A percentile compares a stretch with the other conserved stretches of the same genome.
Conservation (phyloP, 805 yeast genomes). For the Saccharomycopsis guyanensis region DNA sequence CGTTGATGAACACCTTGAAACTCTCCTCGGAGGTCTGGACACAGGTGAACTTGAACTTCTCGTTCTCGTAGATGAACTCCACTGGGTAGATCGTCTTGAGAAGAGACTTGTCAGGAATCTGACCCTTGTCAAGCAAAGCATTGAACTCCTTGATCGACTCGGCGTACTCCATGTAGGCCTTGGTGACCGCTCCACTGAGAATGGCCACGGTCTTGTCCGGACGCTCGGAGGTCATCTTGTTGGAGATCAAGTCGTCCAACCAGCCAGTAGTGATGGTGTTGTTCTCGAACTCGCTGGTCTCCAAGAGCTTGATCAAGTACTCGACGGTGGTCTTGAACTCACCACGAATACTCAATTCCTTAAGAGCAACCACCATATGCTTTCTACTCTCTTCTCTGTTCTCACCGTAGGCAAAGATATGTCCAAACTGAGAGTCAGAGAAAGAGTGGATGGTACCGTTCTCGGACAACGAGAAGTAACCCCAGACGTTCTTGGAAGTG, state of each 20-base stretch:
- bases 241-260: slow-evolving; percentile 93
- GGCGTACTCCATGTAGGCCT: slow-evolving; percentile 76
- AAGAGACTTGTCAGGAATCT: slow-evolving; percentile 76
- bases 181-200: slow-evolving; percentile 96
- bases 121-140: slow-evolving; percentile 85
- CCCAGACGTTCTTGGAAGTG: slow-evolving; percentile 98
- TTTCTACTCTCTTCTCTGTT: slow-evolving; percentile 96
- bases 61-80: slow-evolving; percentile 93
- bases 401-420: slow-evolving; percentile 97
- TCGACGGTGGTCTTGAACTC: slow-evolving; percentile 98
- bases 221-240: slow-evolving; percentile 92
- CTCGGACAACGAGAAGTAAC: slow-evolving; percentile 95
- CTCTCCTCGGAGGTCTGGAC: slow-evolving; percentile 83
- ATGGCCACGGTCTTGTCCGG: slow-evolving; percentile 90
- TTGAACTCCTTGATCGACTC: slow-evolving; percentile 63
- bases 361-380: slow-evolving; percentile 97
- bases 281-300: slow-evolving; percentile 93
- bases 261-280: slow-evolving; percentile 98
- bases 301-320: slow-evolving; percentile 87
- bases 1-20: slow-evolving; percentile 87
- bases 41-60: slow-evolving; percentile 89
- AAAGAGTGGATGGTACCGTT: slow-evolving; percentile 96
- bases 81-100: slow-evolving; percentile 85
- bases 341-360: slow-evolving; percentile 95
- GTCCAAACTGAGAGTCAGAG: slow-evolving; percentile 98